These are phyloP conservation scores for Fusarium compactum DNA, from an alignment of 2,329 filamentous ascomycete species.

Conservation along the genomic window DNA sequence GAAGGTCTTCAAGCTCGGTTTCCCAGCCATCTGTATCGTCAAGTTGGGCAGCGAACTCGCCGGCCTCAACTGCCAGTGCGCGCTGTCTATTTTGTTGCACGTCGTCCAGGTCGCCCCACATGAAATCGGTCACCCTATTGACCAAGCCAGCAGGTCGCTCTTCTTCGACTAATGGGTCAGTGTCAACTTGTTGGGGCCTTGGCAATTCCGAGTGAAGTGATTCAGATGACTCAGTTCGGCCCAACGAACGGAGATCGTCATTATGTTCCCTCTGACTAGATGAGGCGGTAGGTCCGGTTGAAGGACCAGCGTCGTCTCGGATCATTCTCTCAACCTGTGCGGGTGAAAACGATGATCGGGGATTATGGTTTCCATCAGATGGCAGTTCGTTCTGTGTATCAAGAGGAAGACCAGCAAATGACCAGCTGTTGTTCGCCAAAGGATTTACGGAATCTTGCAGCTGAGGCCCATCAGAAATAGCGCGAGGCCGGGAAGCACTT, in stretches of 20 bases:
- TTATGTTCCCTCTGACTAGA: conserved; percentile 3
- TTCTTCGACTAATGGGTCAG: conserved; percentile 30
- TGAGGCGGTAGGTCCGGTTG: neutral
- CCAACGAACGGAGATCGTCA: conserved; percentile 6
- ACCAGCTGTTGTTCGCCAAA: conserved; percentile 72
- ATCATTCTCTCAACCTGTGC: neutral
- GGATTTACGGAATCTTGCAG: conserved; percentile 60
- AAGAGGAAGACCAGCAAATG: conserved; percentile 60
- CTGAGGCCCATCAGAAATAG: conserved; percentile 68
- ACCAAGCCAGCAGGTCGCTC: conserved; percentile 44
- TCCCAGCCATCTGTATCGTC: conserved; percentile 50
- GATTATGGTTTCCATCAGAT: neutral
- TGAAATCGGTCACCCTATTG: conserved; percentile 65
- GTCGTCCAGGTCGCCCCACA: conserved; percentile 69
- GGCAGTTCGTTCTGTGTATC: conserved; percentile 27
- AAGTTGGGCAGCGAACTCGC: conserved; percentile 51
- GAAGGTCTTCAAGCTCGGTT: conserved; percentile 54
- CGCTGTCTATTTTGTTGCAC: conserved; percentile 51
- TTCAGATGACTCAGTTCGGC: conserved; percentile 7
- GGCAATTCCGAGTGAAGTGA: conserved; percentile 7
- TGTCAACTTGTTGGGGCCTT: conserved; percentile 5
- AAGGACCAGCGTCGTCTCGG: conserved; percentile 4
- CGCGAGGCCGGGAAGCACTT: conserved; percentile 59
- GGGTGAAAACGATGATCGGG: conserved; percentile 2
- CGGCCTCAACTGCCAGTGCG: conserved; percentile 54